Conservation (phyloP, 2,329 filamentous ascomycete genomes). For the Fusarium phyllophilum region DNA sequence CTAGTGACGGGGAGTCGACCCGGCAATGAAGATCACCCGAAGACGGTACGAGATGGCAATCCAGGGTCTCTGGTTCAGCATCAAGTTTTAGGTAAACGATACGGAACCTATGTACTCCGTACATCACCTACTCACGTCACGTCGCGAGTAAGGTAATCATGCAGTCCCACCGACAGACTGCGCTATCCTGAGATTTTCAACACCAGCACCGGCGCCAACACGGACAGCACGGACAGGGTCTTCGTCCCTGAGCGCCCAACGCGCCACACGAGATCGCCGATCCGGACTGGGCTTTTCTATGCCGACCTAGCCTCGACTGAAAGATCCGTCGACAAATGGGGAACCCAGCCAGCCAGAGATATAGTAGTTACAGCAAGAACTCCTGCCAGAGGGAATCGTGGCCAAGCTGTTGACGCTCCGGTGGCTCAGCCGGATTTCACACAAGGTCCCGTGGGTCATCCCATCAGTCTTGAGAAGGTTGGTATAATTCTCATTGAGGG, state of each 20-base stretch:
- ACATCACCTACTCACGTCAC: neutral
- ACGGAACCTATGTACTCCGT: neutral
- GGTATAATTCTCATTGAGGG: neutral
- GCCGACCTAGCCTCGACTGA: constrained; percentile 37
- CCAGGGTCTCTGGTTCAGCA: constrained; percentile 7
- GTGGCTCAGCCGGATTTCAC: constrained; percentile 15
- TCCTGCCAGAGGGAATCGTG: constrained; percentile 8
- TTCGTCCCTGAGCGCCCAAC: constrained; percentile 16
- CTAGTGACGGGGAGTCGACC: constrained; percentile 19
- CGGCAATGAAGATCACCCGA: constrained; percentile 33
- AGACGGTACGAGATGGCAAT: neutral
- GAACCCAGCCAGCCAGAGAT: neutral
- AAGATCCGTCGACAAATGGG: constrained; percentile 35
- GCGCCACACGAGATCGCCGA: constrained; percentile 29
- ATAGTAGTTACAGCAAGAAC: neutral
- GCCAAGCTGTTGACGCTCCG: neutral
- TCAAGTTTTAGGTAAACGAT: neutral
- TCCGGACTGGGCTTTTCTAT: constrained; percentile 5
- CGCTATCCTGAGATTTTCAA: constrained; percentile 24
- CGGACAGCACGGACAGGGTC: constrained; percentile 12
- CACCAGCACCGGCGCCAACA: constrained; percentile 18
- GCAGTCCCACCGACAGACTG: constrained; percentile 9
- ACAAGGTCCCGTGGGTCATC: constrained; percentile 9
- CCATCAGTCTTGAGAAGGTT: constrained; percentile 16
- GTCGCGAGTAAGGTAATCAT: constrained; percentile 21